phyloP scores from a whole-genome alignment of 345 rosid species.

The Adansonia digitata region DNA sequence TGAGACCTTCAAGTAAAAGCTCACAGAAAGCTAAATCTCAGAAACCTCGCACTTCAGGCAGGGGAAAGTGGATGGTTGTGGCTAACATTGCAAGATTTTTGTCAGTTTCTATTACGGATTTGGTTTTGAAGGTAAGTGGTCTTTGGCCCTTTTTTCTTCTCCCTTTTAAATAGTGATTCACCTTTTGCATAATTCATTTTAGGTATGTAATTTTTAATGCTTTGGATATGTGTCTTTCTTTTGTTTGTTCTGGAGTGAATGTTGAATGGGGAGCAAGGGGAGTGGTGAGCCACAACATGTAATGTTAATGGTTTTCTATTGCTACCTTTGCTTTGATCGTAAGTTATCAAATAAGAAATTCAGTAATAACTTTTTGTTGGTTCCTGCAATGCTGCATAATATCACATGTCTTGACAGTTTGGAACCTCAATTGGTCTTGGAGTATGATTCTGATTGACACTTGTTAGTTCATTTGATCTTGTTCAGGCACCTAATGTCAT shows the following conservation, averaged over 20 bases:
- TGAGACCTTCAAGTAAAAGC: conserved; percentile 63
- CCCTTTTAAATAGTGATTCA: not conserved
- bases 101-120: conserved; percentile 81
- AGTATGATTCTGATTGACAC: not conserved
- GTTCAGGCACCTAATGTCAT: conserved; percentile 1
- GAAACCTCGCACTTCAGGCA: conserved; percentile 53
- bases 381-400: not conserved
- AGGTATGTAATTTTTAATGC: not conserved
- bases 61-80: conserved; percentile 91
- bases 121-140: conserved; percentile 68
- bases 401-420: not conserved
- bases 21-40: conserved; percentile 45
- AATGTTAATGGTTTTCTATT: not conserved
- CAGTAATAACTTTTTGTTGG: not conserved
- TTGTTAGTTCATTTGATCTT: conserved; percentile 1
- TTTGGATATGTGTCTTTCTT: not conserved
- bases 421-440: not conserved
- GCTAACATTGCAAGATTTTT: conserved; percentile 86
- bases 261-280: not conserved
- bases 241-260: not conserved
- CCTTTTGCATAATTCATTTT: not conserved
- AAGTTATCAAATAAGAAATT: not conserved
- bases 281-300: no score
- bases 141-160: not conserved
- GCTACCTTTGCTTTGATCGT: not conserved